A percentile compares a stretch with the other conserved stretches of the same genome.
Conservation (phyloP, 441 rosid species). For the Metrosideros polymorpha region DNA sequence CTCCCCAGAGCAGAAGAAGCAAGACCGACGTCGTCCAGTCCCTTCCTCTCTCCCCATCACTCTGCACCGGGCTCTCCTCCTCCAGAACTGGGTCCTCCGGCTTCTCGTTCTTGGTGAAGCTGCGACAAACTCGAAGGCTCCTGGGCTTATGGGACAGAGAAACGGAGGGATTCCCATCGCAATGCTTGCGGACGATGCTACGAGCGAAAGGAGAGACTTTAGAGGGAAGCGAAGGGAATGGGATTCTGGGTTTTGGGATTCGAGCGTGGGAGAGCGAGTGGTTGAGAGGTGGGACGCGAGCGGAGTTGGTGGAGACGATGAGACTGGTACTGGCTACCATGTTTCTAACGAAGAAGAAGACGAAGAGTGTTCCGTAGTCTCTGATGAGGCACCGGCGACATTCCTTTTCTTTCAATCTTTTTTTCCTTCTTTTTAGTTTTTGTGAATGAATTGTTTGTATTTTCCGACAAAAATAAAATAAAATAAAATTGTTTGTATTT, state of each 20-base stretch:
- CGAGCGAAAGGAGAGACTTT: slow-evolving; percentile 3
- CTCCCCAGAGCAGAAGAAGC: slow-evolving; percentile 66
- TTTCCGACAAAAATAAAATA: too few relatives aligned
- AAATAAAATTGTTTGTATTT: too few relatives aligned
- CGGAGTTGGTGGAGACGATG: slow-evolving; percentile 50
- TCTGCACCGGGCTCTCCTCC: slow-evolving; percentile 2
- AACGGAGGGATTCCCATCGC: neutral
- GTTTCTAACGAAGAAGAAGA: slow-evolving; percentile 21
- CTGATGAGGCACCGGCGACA: neutral
- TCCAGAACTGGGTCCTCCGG: slow-evolving; percentile 24
- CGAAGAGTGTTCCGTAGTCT: fast-evolving
- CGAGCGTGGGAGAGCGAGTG: slow-evolving; percentile 2
- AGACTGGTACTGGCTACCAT: slow-evolving; percentile 33
- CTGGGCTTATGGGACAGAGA: slow-evolving; percentile 8
- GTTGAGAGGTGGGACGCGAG: slow-evolving; percentile 11
- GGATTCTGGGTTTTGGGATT: neutral
- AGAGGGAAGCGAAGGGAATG: slow-evolving; percentile 3
- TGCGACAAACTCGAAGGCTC: slow-evolving; percentile 23
- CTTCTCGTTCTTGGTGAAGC: slow-evolving; percentile 36
- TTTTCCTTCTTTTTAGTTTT: neutral
- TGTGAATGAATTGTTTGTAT: neutral
- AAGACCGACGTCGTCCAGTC: slow-evolving; percentile 73
- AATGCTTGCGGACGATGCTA: neutral
- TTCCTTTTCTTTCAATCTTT: neutral
- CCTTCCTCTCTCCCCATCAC: slow-evolving; percentile 21